Percentiles rank a stretch among this genome's conserved stretches.
These are phyloP conservation scores for Viola pubescens DNA, from an alignment of 441 rosid species.

Conservation along the genomic window DNA sequence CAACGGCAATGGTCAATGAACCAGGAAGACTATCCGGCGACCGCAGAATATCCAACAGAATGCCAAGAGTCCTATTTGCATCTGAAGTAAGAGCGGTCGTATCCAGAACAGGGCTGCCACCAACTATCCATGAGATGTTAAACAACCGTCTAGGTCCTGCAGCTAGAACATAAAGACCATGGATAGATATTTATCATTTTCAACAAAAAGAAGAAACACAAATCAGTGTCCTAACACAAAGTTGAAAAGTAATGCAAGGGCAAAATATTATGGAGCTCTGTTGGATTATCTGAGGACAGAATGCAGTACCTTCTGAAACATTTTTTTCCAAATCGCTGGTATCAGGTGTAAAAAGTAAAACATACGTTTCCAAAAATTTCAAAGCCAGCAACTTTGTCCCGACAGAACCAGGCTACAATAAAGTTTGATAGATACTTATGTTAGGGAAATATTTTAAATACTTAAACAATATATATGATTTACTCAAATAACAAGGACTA, in stretches of 20 bases:
- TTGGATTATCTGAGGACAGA: not conserved
- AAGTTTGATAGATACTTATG: slow-evolving; percentile 15
- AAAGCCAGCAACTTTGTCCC: slow-evolving; percentile 74
- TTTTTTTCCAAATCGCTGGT: slow-evolving; percentile 47
- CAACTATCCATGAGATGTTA: slow-evolving; percentile 71
- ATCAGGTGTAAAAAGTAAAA: slow-evolving; percentile 76
- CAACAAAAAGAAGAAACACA: not conserved
- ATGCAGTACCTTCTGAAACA: slow-evolving; percentile 56
- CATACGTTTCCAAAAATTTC: slow-evolving; percentile 83
- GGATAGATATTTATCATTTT: slow-evolving; percentile 10
- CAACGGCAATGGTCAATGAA: slow-evolving; percentile 52
- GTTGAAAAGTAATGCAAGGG: too few species aligned
- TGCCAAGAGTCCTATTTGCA: slow-evolving; percentile 55
- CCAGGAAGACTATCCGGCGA: slow-evolving; percentile 62
- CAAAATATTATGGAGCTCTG: too few species aligned
- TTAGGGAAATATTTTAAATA: slow-evolving; percentile 24
- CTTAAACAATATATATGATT: not conserved
- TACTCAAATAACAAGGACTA: not conserved
- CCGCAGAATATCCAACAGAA: slow-evolving; percentile 57
- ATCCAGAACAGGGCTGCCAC: slow-evolving; percentile 75
- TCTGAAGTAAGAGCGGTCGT: slow-evolving; percentile 59
- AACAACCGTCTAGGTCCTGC: slow-evolving; percentile 59
- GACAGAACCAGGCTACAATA: slow-evolving; percentile 69
- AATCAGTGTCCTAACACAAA: not conserved
- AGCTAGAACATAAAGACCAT: slow-evolving; percentile 20